Conservation (phyloP, 2,329 filamentous ascomycete genomes). For the Thelonectria discophora region DNA sequence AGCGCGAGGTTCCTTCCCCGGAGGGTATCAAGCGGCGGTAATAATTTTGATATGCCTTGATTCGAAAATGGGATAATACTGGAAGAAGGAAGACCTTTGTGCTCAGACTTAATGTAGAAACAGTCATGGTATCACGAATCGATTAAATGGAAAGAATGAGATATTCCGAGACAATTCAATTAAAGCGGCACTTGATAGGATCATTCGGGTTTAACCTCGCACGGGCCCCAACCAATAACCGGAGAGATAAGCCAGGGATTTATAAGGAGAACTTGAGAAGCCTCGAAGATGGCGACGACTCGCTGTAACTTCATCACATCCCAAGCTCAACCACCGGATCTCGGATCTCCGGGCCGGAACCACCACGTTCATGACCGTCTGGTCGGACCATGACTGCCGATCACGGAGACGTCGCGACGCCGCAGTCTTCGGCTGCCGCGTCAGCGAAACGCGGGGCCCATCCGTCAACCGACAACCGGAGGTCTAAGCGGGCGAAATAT, state of each 20-base stretch:
- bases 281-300: background rate
- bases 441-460: constrained; percentile 16
- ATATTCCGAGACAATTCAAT: background rate
- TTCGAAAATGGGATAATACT: too few relatives aligned
- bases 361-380: constrained; percentile 1
- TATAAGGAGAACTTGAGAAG: background rate
- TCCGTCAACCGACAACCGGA: constrained; percentile 8
- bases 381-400: constrained; percentile 16
- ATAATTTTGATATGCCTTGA: too few relatives aligned
- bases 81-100: too few relatives aligned
- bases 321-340: background rate
- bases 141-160: background rate
- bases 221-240: background rate
- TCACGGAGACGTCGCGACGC: constrained; percentile 13
- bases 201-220: background rate
- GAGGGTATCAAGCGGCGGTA: too few relatives aligned
- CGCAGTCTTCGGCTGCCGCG: constrained; percentile 13
- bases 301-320: background rate
- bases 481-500: constrained; percentile 48
- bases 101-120: too few relatives aligned
- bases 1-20: too few relatives aligned
- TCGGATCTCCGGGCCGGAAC: constrained; percentile 7
- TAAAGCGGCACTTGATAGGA: background rate
- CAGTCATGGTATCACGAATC: background rate
- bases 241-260: background rate